phyloP scores from a whole-genome alignment of 208 protist species.

The Acanthamoeba healyi region DNA sequence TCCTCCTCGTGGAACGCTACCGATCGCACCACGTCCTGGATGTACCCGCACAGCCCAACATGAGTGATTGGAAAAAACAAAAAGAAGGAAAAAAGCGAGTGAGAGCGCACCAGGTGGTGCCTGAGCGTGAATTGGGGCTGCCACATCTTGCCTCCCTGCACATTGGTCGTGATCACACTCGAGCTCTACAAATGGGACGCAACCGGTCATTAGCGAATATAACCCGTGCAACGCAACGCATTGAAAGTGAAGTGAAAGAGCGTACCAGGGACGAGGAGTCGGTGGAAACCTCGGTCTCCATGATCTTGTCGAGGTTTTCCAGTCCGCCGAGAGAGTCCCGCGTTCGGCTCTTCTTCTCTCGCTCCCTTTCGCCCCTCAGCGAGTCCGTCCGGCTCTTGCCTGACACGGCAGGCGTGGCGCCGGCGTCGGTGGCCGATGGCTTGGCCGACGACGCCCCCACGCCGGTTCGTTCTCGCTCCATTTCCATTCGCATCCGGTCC shows the following conservation, averaged over 20 bases:
- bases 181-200: too few relatives aligned
- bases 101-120: constrained; percentile 36
- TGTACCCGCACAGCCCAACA: too few relatives aligned
- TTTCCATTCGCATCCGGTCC: background rate
- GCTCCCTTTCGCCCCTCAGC: too few relatives aligned
- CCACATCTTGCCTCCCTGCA: background rate
- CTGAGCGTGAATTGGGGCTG: constrained; percentile 12
- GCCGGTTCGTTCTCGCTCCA: background rate
- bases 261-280: background rate
- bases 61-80: too few relatives aligned
- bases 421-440: background rate
- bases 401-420: too few relatives aligned
- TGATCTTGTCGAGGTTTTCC: background rate
- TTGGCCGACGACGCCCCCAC: background rate
- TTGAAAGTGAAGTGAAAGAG: background rate
- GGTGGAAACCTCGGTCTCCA: background rate
- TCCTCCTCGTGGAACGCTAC: background rate
- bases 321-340: background rate
- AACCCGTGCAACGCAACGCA: too few relatives aligned
- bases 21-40: constrained; percentile 9
- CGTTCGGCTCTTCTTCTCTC: background rate
- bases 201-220: too few relatives aligned
- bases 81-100: too few relatives aligned
- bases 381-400: too few relatives aligned
- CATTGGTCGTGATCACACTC: background rate